Conservation (phyloP, 257 asterid genomes). For the Lycium ferocissimum region DNA sequence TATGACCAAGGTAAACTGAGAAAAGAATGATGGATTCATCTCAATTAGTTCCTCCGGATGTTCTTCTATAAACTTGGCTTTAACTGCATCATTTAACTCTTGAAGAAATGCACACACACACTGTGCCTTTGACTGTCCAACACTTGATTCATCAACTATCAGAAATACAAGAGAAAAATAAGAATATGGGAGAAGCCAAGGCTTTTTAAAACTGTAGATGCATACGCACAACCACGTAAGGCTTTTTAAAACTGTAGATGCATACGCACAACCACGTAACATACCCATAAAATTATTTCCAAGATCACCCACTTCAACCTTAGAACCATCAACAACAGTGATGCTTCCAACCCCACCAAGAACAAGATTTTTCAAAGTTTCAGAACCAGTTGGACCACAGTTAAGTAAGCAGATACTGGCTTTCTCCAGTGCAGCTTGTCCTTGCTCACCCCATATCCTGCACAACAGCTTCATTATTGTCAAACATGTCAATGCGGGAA, state of each 20-base stretch:
- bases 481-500: neutral
- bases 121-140: slow-evolving; percentile 92
- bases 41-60: slow-evolving; percentile 75
- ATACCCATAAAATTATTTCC: slow-evolving; percentile 94
- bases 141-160: slow-evolving; percentile 82
- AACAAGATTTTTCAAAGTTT: slow-evolving; percentile 88
- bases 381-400: slow-evolving; percentile 98
- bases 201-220: slow-evolving; percentile 8
- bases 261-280: neutral
- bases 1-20: slow-evolving; percentile 85
- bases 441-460: slow-evolving; percentile 99
- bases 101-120: slow-evolving; percentile 90
- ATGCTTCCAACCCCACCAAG: slow-evolving; percentile 98
- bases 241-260: slow-evolving; percentile 8
- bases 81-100: slow-evolving; percentile 96
- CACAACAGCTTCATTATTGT: slow-evolving; percentile 30
- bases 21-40: slow-evolving; percentile 82
- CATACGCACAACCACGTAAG: too few relatives aligned
- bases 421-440: slow-evolving; percentile 96
- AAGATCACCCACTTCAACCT: slow-evolving; percentile 90
- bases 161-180: slow-evolving; percentile 7
- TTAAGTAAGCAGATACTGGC: slow-evolving; percentile 91
- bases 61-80: slow-evolving; percentile 91
- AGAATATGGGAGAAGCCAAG: slow-evolving; percentile 26
- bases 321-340: slow-evolving; percentile 92